Conservation (phyloP, 306 rosid genomes). For the Lotus japonicus region DNA sequence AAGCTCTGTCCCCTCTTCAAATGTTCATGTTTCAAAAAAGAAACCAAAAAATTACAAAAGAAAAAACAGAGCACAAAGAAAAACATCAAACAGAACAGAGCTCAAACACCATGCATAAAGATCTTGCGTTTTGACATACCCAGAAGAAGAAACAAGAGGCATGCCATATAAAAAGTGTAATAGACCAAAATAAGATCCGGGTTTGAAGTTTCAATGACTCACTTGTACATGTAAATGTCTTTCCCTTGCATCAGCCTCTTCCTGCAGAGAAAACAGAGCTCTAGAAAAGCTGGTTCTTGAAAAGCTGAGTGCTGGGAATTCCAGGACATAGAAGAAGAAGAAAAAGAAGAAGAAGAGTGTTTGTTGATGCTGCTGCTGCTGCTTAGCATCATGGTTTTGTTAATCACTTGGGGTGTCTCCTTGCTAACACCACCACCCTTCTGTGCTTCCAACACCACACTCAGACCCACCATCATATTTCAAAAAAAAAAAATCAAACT, state of each 20-base stretch:
- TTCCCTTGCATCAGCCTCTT: constrained; percentile 58
- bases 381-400: constrained; percentile 49
- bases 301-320: background rate
- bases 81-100: background rate
- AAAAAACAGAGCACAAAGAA: background rate
- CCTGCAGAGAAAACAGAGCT: constrained; percentile 66
- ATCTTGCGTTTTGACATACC: background rate
- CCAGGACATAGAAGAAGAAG: background rate
- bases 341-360: background rate
- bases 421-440: constrained; percentile 21
- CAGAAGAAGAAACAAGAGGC: background rate
- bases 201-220: constrained; percentile 16
- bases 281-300: constrained; percentile 45
- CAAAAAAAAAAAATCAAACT: too few species aligned
- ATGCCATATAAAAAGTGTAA: background rate
- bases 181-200: background rate
- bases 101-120: background rate
- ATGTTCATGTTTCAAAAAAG: background rate
- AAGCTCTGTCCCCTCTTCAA: constrained; percentile 79
- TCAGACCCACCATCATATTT: constrained; percentile 79
- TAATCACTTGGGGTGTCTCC: constrained; percentile 45
- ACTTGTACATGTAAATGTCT: constrained; percentile 97
- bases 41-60: background rate
- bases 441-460: constrained; percentile 65
- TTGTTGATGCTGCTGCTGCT: constrained; percentile 20